Percentiles rank a stretch among this genome's conserved stretches.
phyloP scores from a whole-genome alignment of 2,329 filamentous ascomycete genomes.

The Aspergillus sp. region DNA sequence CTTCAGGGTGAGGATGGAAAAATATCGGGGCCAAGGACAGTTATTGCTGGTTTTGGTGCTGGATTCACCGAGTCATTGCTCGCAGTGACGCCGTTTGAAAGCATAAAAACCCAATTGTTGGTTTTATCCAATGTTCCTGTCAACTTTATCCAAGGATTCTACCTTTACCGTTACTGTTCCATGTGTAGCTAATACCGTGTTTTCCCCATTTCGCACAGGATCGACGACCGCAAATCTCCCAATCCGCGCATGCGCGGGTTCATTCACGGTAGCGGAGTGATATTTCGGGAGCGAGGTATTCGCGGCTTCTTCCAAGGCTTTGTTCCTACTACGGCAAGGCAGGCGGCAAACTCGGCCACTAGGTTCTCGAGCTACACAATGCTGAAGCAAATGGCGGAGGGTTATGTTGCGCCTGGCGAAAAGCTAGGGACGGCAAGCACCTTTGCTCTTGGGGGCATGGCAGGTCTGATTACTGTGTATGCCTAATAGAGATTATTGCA shows the following conservation, averaged over 20 bases:
- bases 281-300: conserved; percentile 82
- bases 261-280: conserved; percentile 83
- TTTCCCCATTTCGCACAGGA: conserved; percentile 52
- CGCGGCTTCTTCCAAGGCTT: conserved; percentile 97
- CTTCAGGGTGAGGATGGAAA: conserved; percentile 83
- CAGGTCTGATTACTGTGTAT: conserved; percentile 85
- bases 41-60: conserved; percentile 90
- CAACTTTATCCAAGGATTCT: not conserved
- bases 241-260: conserved; percentile 90
- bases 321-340: conserved; percentile 87
- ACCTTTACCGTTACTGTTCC: not conserved
- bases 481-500: not conserved
- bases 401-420: conserved; percentile 90
- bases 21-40: conserved; percentile 84
- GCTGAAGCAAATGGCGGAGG: conserved; percentile 85
- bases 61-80: conserved; percentile 91
- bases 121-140: conserved; percentile 23
- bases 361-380: conserved; percentile 90
- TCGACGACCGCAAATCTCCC: conserved; percentile 86
- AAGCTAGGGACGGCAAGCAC: conserved; percentile 86
- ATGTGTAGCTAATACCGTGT: conserved; percentile 1
- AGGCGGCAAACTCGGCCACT: conserved; percentile 90
- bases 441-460: conserved; percentile 85
- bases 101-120: conserved; percentile 92
- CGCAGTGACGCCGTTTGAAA: conserved; percentile 95